Percentiles rank a stretch among this genome's conserved stretches.
These are phyloP conservation scores for Xylariaceae sp. DNA, from an alignment of 2,329 filamentous ascomycete genomes.

Conservation along the genomic window DNA sequence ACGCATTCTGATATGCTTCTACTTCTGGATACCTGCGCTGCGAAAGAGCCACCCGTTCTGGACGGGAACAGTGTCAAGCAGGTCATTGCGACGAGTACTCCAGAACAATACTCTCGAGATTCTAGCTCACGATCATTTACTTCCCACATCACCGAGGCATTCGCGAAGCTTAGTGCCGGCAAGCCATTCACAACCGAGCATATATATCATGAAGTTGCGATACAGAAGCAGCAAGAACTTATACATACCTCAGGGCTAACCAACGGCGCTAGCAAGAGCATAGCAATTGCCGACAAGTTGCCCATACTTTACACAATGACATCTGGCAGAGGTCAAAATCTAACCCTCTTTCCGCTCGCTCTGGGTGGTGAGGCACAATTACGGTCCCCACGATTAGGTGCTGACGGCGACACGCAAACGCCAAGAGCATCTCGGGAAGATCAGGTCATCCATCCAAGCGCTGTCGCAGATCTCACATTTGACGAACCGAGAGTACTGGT, in stretches of 20 bases:
- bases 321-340: constrained; percentile 53
- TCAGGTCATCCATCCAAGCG: constrained; percentile 49
- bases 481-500: constrained; percentile 66
- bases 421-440: constrained; percentile 40
- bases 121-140: constrained; percentile 60
- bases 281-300: constrained; percentile 40
- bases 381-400: constrained; percentile 35
- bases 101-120: constrained; percentile 52
- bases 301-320: constrained; percentile 61
- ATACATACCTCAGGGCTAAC: constrained; percentile 46
- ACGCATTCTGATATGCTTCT: constrained; percentile 65
- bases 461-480: constrained; percentile 59
- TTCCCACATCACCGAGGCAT: constrained; percentile 56
- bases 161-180: constrained; percentile 55
- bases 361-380: constrained; percentile 34
- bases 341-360: constrained; percentile 55
- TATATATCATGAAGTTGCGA: constrained; percentile 59
- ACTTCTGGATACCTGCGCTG: constrained; percentile 63
- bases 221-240: constrained; percentile 48
- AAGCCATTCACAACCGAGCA: constrained; percentile 60
- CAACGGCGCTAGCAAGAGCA: constrained; percentile 48
- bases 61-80: constrained; percentile 63
- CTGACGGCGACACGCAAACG: constrained; percentile 33
- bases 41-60: constrained; percentile 53
- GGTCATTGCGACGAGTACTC: constrained; percentile 61